phyloP scores from a whole-genome alignment of 106 monocot species.

The Allium cepa region DNA sequence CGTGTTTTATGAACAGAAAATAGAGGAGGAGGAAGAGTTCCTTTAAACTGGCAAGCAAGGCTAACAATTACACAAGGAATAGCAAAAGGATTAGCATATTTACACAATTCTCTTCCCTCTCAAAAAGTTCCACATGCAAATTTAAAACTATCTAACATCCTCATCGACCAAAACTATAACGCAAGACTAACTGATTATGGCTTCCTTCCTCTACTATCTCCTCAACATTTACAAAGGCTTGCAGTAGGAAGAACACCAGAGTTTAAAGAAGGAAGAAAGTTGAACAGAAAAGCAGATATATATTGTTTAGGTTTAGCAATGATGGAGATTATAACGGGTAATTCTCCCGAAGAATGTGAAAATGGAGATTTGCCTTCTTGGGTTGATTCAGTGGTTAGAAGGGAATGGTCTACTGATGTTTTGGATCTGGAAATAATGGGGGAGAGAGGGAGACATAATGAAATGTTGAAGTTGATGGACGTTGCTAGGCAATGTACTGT shows the following conservation, averaged over 20 bases:
- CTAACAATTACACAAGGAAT: slow-evolving; percentile 36
- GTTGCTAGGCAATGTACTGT: slow-evolving; percentile 39
- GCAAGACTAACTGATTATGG: slow-evolving; percentile 47
- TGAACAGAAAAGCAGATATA: slow-evolving; percentile 36
- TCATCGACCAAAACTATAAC: slow-evolving; percentile 12
- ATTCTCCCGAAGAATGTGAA: slow-evolving; percentile 12
- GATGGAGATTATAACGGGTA: slow-evolving; percentile 48
- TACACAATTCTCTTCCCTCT: slow-evolving; percentile 42
- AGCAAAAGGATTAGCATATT: slow-evolving; percentile 33
- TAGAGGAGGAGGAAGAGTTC: slow-evolving; percentile 44
- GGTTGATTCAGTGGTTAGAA: slow-evolving; percentile 23
- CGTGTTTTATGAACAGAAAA: not conserved
- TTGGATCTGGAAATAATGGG: slow-evolving; percentile 44
- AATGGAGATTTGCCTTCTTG: slow-evolving; percentile 21
- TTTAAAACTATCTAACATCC: slow-evolving; percentile 48
- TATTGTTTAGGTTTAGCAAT: slow-evolving; percentile 52
- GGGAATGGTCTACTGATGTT: slow-evolving; percentile 40
- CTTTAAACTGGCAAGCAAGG: slow-evolving; percentile 41
- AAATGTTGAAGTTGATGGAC: slow-evolving; percentile 41
- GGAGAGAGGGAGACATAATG: slow-evolving; percentile 24
- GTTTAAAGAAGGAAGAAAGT: slow-evolving; percentile 19
- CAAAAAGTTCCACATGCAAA: slow-evolving; percentile 46
- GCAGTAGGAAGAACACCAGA: slow-evolving; percentile 32
- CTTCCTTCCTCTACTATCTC: slow-evolving; percentile 34
- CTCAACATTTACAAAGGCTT: slow-evolving; percentile 11